These are phyloP conservation scores for Flaveria sonorensis DNA, from an alignment of 129 eudicot species.

Conservation along the genomic window DNA sequence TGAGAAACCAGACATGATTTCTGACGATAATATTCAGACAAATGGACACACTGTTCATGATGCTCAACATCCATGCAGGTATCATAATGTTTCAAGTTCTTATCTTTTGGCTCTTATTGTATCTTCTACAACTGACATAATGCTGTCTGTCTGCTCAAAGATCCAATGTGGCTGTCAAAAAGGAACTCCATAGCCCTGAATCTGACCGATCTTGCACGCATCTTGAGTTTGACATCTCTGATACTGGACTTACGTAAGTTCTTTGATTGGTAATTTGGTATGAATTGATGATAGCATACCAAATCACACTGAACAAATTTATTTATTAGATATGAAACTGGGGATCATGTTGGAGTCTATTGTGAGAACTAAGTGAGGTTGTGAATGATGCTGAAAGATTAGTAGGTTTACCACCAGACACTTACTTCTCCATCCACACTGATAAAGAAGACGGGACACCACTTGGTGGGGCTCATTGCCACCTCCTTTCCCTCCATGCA, in stretches of 20 bases:
- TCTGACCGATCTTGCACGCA: slow-evolving; percentile 98
- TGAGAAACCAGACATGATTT: slow-evolving; percentile 45
- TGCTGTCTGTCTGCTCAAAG: slow-evolving; percentile 36
- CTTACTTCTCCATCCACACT: slow-evolving; percentile 81
- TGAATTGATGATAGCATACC: background rate
- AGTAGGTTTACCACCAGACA: slow-evolving; percentile 60
- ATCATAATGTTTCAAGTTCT: background rate
- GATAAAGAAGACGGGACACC: slow-evolving; percentile 87
- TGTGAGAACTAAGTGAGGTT: slow-evolving; percentile 80
- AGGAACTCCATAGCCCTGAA: slow-evolving; percentile 84
- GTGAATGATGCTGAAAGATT: slow-evolving; percentile 86
- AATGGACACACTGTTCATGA: slow-evolving; percentile 80
- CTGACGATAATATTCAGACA: slow-evolving; percentile 43
- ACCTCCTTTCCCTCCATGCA: slow-evolving; percentile 95
- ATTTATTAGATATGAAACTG: slow-evolving; percentile 78
- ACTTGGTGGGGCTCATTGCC: slow-evolving; percentile 72
- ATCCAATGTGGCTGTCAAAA: slow-evolving; percentile 81
- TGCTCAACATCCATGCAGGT: slow-evolving; percentile 99
- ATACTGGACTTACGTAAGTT: slow-evolving; percentile 80
- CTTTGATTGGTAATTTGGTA: background rate
- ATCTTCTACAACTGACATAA: slow-evolving; percentile 26
- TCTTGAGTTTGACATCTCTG: slow-evolving; percentile 87
- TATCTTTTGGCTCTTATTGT: background rate
- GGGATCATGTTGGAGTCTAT: slow-evolving; percentile 97
- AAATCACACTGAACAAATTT: background rate